These are phyloP conservation scores for Mimosa pudica DNA, from an alignment of 306 rosid genomes.

Conservation along the genomic window DNA sequence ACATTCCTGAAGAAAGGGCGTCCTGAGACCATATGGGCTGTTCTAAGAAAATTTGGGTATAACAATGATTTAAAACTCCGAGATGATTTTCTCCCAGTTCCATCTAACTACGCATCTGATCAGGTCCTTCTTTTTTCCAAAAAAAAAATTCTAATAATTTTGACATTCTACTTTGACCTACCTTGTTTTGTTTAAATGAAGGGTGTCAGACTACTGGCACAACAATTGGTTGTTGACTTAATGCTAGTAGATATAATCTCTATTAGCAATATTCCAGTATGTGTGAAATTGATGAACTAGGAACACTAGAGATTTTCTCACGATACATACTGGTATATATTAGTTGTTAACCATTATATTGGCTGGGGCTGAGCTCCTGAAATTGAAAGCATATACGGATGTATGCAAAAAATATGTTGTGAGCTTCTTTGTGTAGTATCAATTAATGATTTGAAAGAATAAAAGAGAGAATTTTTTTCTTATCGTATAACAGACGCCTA, in stretches of 20 bases:
- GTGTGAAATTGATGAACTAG: conserved; percentile 16
- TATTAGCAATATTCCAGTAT: conserved; percentile 9
- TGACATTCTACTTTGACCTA: conserved; percentile 36
- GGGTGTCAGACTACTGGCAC: conserved; percentile 26
- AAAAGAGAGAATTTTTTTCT: conserved; percentile 30
- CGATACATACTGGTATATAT: conserved; percentile 19
- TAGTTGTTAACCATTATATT: conserved; percentile 13
- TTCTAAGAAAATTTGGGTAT: conserved; percentile 85
- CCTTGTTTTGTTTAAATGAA: conserved; percentile 28
- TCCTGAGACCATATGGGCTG: conserved; percentile 89
- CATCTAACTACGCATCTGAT: conserved; percentile 72
- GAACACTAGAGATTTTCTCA: conserved; percentile 20
- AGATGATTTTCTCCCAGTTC: conserved; percentile 71
- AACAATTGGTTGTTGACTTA: conserved; percentile 18
- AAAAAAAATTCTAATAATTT: not conserved
- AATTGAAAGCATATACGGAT: conserved; percentile 21
- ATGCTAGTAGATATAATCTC: not conserved
- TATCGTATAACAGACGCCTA: not conserved
- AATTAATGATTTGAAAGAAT: conserved; percentile 19
- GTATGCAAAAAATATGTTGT: conserved; percentile 27
- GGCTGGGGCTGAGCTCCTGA: conserved; percentile 24
- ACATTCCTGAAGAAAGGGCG: conserved; percentile 77
- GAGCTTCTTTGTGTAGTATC: conserved; percentile 6
- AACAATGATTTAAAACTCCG: conserved; percentile 72
- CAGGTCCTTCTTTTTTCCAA: conserved; percentile 54